Base-by-base conservation (phyloP, 1,284 basidiomycete genomes). In the Irpex lacteus region DNA sequence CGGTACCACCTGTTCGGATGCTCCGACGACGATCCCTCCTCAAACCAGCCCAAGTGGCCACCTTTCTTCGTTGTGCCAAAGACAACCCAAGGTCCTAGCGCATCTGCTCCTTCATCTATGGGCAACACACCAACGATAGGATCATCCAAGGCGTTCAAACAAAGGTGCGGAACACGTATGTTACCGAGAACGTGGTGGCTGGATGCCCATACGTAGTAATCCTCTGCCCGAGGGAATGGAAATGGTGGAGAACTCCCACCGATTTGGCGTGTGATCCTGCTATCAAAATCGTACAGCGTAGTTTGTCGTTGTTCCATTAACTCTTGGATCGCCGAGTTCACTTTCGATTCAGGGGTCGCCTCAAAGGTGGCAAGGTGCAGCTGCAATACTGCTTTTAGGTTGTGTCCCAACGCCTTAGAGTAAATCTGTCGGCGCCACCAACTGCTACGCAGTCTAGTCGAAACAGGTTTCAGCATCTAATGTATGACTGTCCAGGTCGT, bases 1-100 rank as follows among this genome's bases (percentile, higher is more conserved):
- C 81, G 83, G 60, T 91, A 81, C 93, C 92, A 95, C 61, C 91
- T 78, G 65, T 82, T 81, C 13, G 86, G 75, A 64, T 77, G 73
- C 40, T 81, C 79, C 65, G 75, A 74, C 53, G 75, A 66, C 44
- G 78, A 79, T 37, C 78, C 78, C 55, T 84, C 78, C 70, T 91
- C 87, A 73, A 97, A 98, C 96, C 95, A 98, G 37, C 97, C 97
- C 15, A 99, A 81, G 78, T 99, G 97, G 0, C 98, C 98, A 1
- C 98, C 97, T 15, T 84, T 82, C 40, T 82, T 79, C 0, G 97
- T 97, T 61, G 93, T 78, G 11, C 83, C 90, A 72, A 92, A 85
- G 8, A 89, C 84, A 9, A 95, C 85, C 74, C 88, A 86, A 1
- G 67, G 67, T 34, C 66, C 62, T 26, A 67, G 36, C 26, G 80